Percentiles rank a stretch among this genome's conserved stretches.
These are phyloP conservation scores for Larix kaempferi DNA, from an alignment of 75 land plant species.

Conservation along the genomic window DNA sequence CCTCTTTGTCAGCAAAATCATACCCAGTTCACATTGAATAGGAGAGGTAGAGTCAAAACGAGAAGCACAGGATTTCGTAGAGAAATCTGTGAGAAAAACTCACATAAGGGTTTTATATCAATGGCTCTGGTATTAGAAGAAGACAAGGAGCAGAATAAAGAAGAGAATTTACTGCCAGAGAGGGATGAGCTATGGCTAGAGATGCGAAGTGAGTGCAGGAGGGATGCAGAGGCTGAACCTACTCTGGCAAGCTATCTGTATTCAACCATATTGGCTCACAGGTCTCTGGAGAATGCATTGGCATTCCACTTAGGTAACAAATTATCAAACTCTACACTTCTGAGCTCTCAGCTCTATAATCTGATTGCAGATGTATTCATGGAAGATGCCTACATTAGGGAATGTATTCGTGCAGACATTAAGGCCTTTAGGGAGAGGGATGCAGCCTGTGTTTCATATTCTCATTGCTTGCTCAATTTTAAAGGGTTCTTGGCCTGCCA, in stretches of 20 bases:
- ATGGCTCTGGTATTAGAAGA: background rate
- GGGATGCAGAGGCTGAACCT: slow-evolving; percentile 82
- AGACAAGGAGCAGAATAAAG: background rate
- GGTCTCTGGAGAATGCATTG: slow-evolving; percentile 66
- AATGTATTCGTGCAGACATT: slow-evolving; percentile 58
- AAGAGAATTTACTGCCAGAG: slow-evolving; percentile 3
- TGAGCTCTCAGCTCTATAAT: slow-evolving; percentile 75
- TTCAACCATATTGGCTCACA: slow-evolving; percentile 82
- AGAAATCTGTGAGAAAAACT: background rate
- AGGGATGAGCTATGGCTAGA: slow-evolving; percentile 63
- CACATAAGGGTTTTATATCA: background rate
- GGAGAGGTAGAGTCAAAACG: background rate
- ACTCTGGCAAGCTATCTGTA: slow-evolving; percentile 75
- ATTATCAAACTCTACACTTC: slow-evolving; percentile 75
- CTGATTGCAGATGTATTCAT: slow-evolving; percentile 69
- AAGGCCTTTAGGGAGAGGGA: slow-evolving; percentile 73
- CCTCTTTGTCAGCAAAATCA: background rate
- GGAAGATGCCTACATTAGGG: slow-evolving; percentile 34
- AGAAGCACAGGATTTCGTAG: background rate
- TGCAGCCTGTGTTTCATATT: slow-evolving; percentile 67
- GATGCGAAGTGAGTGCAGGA: slow-evolving; percentile 68
- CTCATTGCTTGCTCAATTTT: slow-evolving; percentile 67
- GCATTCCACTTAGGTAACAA: slow-evolving; percentile 91
- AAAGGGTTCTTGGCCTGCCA: slow-evolving; percentile 73
- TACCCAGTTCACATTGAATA: background rate